Percentiles rank a stretch among this genome's conserved stretches.
Evolutionary conservation across 345 rosid species (phyloP).

Genomic region (Melastoma malabathricum): DNA sequence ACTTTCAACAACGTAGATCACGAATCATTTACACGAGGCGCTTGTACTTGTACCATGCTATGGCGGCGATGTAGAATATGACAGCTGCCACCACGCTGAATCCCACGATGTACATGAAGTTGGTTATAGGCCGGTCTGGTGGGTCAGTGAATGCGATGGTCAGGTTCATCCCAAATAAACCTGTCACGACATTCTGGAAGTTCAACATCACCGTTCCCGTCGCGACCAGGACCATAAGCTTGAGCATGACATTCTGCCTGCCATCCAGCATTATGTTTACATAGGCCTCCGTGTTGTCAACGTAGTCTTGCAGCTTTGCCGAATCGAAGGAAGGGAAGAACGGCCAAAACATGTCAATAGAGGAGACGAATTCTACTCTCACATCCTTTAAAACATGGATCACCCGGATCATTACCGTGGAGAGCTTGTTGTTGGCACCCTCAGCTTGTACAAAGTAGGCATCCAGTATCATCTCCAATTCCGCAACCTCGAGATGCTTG

Average conservation of each 20-base stretch:
- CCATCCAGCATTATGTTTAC: conserved; percentile 13
- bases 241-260: conserved; percentile 1
- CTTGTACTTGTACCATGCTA: neutral
- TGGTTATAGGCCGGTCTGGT: neutral
- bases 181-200: conserved; percentile 45
- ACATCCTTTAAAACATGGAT: neutral
- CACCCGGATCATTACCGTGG: conserved; percentile 23
- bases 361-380: neutral
- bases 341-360: neutral
- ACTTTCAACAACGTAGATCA: too few relatives aligned
- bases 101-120: neutral
- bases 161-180: conserved; percentile 69
- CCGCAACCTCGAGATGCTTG: conserved; percentile 10
- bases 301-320: conserved; percentile 26
- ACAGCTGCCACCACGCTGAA: neutral
- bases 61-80: neutral
- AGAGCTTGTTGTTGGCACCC: conserved; percentile 29
- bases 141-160: conserved; percentile 4
- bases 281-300: conserved; percentile 29
- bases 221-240: conserved; percentile 28
- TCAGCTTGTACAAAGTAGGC: conserved; percentile 33
- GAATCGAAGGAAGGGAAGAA: neutral
- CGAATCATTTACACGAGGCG: neutral
- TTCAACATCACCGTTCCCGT: conserved; percentile 68
- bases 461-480: conserved; percentile 32